Evolutionary conservation across 495 filamentous ascomycete genomes (phyloP), one percentile per base, ranked within the genome.

Genomic region (Penicillium manginii): DNA sequence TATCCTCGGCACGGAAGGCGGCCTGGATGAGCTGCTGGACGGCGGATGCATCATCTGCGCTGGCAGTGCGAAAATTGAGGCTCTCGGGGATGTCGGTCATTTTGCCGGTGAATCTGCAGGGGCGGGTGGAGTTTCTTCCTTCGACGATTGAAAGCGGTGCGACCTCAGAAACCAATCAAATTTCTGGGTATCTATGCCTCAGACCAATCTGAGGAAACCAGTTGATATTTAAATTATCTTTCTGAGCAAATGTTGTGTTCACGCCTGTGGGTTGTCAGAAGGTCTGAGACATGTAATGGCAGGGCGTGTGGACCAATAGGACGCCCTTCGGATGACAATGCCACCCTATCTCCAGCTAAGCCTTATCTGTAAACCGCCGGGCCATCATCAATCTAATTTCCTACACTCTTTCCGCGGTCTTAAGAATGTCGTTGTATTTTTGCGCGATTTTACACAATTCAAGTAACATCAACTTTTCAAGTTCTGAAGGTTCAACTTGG

Each of bases 1-100:
- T 73, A 23, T 75, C 67, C 18, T 72, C 66, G 47, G 76, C 70
- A 42, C 73, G 77, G 58, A 78, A 80, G 12, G 78, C 76, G 6
- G 70, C 70, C 61, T 76, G 65, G 0, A 80, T 70, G 6, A 80
- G 66, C 32, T 56, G 54, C 10, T 68, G 66, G 29, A 77, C 45
- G n/a, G 23, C 46, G 7, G 32, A n/a, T 9, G 62, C 73, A 55
- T 77, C 70, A 1, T 60, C 61, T 21, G n/a, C 43, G 11, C 60
- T 72, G 45, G 73, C 73, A 26, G 64, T 46, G 45, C 73, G 69
- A 35, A 74, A 74, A 10, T 58, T 19, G 43, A 74, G 63, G 40
- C 3, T 43, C 40, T 19, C 6, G 40, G n/a, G 40, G n/a, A 8
- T 43, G 40, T 43, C 40, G 40, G 40, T 9, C 40, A n/a, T 59